phyloP scores from a whole-genome alignment of 2,329 filamentous ascomycete species.

The Mycosphaerella sp. region DNA sequence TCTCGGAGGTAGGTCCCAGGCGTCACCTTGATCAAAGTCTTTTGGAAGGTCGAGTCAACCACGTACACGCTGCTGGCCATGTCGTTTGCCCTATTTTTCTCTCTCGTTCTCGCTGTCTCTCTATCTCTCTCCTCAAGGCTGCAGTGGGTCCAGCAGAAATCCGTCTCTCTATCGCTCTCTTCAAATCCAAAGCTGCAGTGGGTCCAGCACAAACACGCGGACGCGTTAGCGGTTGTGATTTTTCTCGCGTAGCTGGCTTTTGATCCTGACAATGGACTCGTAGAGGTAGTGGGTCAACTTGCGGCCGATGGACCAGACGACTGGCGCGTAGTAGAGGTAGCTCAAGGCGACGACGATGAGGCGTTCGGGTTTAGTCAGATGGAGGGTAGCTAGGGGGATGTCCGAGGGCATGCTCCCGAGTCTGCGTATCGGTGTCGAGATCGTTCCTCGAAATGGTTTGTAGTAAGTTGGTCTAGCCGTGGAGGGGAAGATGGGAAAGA shows the following conservation, averaged over 20 bases:
- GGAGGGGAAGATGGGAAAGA: too few species aligned
- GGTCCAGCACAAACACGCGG: conserved; percentile 1
- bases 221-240: conserved; percentile 9
- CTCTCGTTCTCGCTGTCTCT: neutral
- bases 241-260: conserved; percentile 20
- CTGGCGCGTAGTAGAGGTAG: conserved; percentile 31
- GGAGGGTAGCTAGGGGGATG: conserved; percentile 27
- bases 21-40: conserved; percentile 74
- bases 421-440: neutral
- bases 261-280: conserved; percentile 15
- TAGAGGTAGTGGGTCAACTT: conserved; percentile 24
- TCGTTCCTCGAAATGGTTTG: neutral
- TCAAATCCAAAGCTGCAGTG: neutral
- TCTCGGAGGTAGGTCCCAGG: conserved; percentile 77
- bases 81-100: conserved; percentile 47
- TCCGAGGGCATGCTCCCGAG: neutral
- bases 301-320: conserved; percentile 26
- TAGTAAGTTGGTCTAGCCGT: too few species aligned
- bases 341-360: conserved; percentile 31
- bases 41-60: conserved; percentile 69
- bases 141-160: neutral
- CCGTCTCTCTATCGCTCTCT: too few species aligned
- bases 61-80: conserved; percentile 69
- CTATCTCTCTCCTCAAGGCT: too few species aligned
- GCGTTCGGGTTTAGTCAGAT: conserved; percentile 32